Conservation (phyloP, 1,284 basidiomycete genomes). For the Ustilago loliicola region DNA sequence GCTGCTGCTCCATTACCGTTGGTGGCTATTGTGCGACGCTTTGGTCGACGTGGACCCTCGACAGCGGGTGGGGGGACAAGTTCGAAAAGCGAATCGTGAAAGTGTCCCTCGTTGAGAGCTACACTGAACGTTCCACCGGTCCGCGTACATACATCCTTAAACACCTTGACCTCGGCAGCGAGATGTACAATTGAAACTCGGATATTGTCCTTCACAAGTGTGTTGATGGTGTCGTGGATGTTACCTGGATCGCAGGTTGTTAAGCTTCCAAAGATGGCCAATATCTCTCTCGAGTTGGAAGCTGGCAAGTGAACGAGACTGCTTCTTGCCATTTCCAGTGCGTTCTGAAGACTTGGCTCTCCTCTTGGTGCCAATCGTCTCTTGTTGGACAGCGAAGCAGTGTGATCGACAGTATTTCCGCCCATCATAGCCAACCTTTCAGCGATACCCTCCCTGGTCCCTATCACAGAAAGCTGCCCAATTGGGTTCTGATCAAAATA, state of each 20-base stretch:
- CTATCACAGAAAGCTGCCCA: conserved; percentile 77
- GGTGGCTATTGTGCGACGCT: background rate
- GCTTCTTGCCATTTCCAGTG: conserved; percentile 84
- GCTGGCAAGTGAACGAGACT: conserved; percentile 81
- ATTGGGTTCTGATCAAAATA: conserved; percentile 99
- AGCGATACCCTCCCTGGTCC: conserved; percentile 67
- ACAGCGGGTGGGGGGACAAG: conserved; percentile 82
- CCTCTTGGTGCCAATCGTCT: conserved; percentile 89
- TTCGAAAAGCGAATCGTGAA: conserved; percentile 93
- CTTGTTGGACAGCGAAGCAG: conserved; percentile 85
- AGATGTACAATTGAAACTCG: conserved; percentile 91
- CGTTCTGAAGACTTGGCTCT: conserved; percentile 95
- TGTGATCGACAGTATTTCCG: conserved; percentile 92
- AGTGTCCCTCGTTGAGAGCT: conserved; percentile 95
- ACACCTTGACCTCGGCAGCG: conserved; percentile 96
- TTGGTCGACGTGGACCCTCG: conserved; percentile 26
- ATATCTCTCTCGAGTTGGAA: conserved; percentile 92
- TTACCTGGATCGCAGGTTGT: conserved; percentile 97
- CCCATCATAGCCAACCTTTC: conserved; percentile 76
- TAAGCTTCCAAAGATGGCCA: conserved; percentile 92
- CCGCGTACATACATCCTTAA: conserved; percentile 78
- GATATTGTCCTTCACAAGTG: conserved; percentile 81
- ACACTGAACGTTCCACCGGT: conserved; percentile 76
- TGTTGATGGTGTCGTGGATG: conserved; percentile 89
- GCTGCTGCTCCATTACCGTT: background rate